Percentiles rank a stretch among this genome's conserved stretches.
phyloP scores from a whole-genome alignment of 2,329 filamentous ascomycete genomes.

The Xylaria sp. region DNA sequence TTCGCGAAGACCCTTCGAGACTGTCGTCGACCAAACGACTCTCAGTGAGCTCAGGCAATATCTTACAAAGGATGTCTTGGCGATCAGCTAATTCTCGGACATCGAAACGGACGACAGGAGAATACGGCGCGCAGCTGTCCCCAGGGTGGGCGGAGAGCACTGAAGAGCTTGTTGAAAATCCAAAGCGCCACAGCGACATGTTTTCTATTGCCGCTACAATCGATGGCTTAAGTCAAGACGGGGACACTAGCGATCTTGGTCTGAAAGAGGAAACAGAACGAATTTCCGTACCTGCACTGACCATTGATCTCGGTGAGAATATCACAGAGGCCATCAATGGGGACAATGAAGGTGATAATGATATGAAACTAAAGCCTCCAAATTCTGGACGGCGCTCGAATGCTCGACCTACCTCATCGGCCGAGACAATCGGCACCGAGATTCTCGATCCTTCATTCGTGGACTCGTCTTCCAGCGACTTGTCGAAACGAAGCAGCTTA shows the following conservation, averaged over 20 bases:
- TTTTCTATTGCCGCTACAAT: slow-evolving; percentile 69
- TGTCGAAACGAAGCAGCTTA: slow-evolving; percentile 42
- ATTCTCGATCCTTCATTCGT: slow-evolving; percentile 41
- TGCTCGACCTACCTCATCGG: slow-evolving; percentile 42
- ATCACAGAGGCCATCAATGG: slow-evolving; percentile 24
- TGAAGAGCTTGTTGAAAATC: slow-evolving; percentile 59
- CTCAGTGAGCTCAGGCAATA: slow-evolving; percentile 59
- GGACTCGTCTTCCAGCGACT: slow-evolving; percentile 35
- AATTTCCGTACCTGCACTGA: slow-evolving; percentile 53
- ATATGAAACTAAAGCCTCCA: slow-evolving; percentile 29
- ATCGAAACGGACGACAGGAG: slow-evolving; percentile 42
- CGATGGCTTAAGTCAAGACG: slow-evolving; percentile 62
- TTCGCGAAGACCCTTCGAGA: slow-evolving; percentile 52
- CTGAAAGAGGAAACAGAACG: slow-evolving; percentile 41
- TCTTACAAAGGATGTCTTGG: slow-evolving; percentile 59
- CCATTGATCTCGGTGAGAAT: slow-evolving; percentile 51
- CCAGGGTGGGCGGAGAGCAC: slow-evolving; percentile 52
- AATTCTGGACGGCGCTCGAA: slow-evolving; percentile 15
- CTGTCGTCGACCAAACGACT: slow-evolving; percentile 58
- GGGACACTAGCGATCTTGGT: slow-evolving; percentile 50
- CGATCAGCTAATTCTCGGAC: slow-evolving; percentile 46
- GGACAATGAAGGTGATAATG: slow-evolving; percentile 23
- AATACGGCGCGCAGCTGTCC: slow-evolving; percentile 38
- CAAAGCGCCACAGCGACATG: slow-evolving; percentile 53
- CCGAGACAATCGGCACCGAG: slow-evolving; percentile 47